These are phyloP conservation scores for Tetrapisispora arboricola DNA, from an alignment of 805 yeast genomes.

Conservation along the genomic window DNA sequence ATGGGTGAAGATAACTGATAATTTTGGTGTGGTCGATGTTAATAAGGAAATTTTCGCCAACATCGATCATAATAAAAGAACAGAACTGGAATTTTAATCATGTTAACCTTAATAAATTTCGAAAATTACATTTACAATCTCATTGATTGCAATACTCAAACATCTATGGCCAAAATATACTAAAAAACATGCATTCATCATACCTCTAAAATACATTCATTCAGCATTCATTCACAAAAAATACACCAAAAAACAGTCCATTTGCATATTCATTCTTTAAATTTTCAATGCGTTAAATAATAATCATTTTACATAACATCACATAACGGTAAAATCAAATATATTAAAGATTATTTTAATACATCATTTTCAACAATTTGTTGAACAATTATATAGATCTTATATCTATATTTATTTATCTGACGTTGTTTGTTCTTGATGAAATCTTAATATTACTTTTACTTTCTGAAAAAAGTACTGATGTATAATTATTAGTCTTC, in stretches of 20 bases:
- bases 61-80: not conserved
- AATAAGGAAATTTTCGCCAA: not conserved
- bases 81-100: slow-evolving; percentile 2
- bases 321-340: too few species aligned
- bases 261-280: slow-evolving; percentile 1
- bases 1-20: not conserved
- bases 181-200: not conserved
- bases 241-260: not conserved
- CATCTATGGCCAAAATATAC: too few species aligned
- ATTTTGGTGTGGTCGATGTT: not conserved
- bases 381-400: too few species aligned
- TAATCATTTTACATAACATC: not conserved
- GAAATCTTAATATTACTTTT: too few species aligned
- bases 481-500: not conserved
- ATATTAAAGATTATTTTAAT: too few species aligned
- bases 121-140: not conserved
- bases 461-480: too few species aligned
- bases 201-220: slow-evolving; percentile 3
- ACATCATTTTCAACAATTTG: too few species aligned
- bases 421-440: too few species aligned
- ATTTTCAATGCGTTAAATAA: not conserved
- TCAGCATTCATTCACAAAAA: not conserved
- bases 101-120: not conserved
- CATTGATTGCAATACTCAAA: too few species aligned
- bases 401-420: too few species aligned